A percentile compares a stretch with the other conserved stretches of the same genome.
Evolutionary conservation across 1,139 yeast genomes (phyloP).

Genomic region (Arxiozyma slooffiae): DNA sequence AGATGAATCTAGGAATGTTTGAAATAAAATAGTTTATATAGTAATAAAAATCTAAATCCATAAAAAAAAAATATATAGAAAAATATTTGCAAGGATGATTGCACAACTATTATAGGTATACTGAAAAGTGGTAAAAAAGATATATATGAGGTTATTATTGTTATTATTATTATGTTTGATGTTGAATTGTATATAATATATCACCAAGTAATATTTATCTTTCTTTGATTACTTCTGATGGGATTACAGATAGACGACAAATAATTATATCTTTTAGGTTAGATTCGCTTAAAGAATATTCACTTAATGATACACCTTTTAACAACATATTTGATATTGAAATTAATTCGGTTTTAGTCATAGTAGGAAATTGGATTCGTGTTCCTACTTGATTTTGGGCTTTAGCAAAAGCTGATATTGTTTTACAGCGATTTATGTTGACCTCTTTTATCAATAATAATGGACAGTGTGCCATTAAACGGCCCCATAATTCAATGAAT

Average conservation of each 20-base stretch:
- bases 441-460: slow-evolving; percentile 15
- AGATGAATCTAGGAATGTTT: not conserved
- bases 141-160: too few relatives aligned
- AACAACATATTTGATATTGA: slow-evolving; percentile 18
- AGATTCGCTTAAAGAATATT: slow-evolving; percentile 15
- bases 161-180: not conserved
- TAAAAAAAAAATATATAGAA: too few relatives aligned
- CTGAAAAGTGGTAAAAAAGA: not conserved
- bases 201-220: slow-evolving; percentile 20
- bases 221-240: slow-evolving; percentile 10
- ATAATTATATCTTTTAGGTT: slow-evolving; percentile 17
- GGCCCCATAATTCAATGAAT: slow-evolving; percentile 38
- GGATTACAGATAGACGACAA: slow-evolving; percentile 19
- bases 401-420: slow-evolving; percentile 1
- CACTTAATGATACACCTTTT: slow-evolving; percentile 21
- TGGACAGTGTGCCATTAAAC: slow-evolving; percentile 18
- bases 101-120: not conserved
- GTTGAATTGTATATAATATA: slow-evolving; percentile 10
- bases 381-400: slow-evolving; percentile 4
- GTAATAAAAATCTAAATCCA: not conserved
- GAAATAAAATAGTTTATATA: not conserved
- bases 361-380: slow-evolving; percentile 15
- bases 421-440: not conserved
- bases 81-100: too few relatives aligned
- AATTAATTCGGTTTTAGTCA: slow-evolving; percentile 16